Evolutionary conservation across 192 early-diverging fungal genomes (phyloP).

Genomic region (Endogone sp.): DNA sequence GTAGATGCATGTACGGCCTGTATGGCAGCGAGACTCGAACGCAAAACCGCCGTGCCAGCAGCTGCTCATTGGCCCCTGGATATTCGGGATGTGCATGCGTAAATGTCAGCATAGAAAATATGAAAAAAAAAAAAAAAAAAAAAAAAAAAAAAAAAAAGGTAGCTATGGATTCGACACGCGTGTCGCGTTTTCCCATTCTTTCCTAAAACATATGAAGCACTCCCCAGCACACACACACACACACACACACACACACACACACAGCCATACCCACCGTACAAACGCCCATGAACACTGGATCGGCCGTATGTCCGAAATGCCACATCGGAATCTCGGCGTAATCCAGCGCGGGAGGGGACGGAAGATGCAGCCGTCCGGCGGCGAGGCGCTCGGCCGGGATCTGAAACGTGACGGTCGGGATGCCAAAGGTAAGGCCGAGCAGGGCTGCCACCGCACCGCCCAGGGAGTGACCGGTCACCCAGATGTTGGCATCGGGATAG

Average conservation of each 20-base stretch:
- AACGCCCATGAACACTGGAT: conserved; percentile 87
- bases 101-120: conserved; percentile 47
- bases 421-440: conserved; percentile 76
- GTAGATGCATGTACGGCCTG: conserved; percentile 54
- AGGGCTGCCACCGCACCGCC: conserved; percentile 73
- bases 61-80: conserved; percentile 21
- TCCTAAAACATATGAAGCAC: background rate
- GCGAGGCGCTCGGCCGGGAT: conserved; percentile 80
- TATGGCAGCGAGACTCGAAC: conserved; percentile 47
- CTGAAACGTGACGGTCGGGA: conserved; percentile 82
- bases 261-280: conserved; percentile 44
- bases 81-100: conserved; percentile 25
- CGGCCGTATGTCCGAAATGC: conserved; percentile 87
- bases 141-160: conserved; percentile 5
- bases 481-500: conserved; percentile 70
- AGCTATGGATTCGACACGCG: background rate
- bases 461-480: conserved; percentile 87
- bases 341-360: conserved; percentile 48
- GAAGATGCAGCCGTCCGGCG: conserved; percentile 76
- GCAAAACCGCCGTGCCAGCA: conserved; percentile 38
- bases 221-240: conserved; percentile 63
- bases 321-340: conserved; percentile 74
- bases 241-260: conserved; percentile 75
- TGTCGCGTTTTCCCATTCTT: background rate
- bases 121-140: background rate